Percentiles rank a stretch among this genome's conserved stretches.
phyloP scores from a whole-genome alignment of 768 basidiomycete species.

The Boletus rubroflammeus region DNA sequence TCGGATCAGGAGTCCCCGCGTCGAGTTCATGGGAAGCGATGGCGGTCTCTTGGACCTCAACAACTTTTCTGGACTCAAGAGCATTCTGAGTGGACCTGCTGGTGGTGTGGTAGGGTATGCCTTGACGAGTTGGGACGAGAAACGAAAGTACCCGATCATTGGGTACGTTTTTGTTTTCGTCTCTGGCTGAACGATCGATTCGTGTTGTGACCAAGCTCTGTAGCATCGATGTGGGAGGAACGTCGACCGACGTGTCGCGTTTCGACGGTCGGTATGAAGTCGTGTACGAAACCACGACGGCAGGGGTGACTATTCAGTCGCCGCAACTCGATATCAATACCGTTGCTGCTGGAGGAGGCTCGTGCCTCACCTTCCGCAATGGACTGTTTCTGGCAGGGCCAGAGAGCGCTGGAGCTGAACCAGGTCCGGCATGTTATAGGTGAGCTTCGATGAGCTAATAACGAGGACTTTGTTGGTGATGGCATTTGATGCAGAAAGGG shows the following conservation, averaged over 20 bases:
- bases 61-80: conserved; percentile 91
- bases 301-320: conserved; percentile 87
- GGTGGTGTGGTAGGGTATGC: conserved; percentile 97
- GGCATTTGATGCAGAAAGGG: conserved; percentile 57
- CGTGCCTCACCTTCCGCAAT: conserved; percentile 83
- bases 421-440: conserved; percentile 91
- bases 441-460: conserved; percentile 29
- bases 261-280: conserved; percentile 89
- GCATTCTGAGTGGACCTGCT: conserved; percentile 89
- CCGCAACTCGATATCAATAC: conserved; percentile 96
- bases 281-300: conserved; percentile 94
- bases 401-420: conserved; percentile 89
- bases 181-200: background rate
- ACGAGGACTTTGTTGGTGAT: background rate
- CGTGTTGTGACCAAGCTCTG: background rate
- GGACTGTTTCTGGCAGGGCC: conserved; percentile 91
- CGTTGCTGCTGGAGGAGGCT: conserved; percentile 93
- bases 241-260: conserved; percentile 92
- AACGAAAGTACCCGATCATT: conserved; percentile 71
- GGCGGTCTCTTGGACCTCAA: conserved; percentile 76
- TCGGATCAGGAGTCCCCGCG: conserved; percentile 55
- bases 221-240: conserved; percentile 91
- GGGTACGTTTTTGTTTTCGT: conserved; percentile 53
- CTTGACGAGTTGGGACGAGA: conserved; percentile 78
- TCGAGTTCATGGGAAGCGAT: conserved; percentile 96